These are phyloP conservation scores for Samsoniella hepiali DNA, from an alignment of 2,329 filamentous ascomycete genomes.

Conservation along the genomic window DNA sequence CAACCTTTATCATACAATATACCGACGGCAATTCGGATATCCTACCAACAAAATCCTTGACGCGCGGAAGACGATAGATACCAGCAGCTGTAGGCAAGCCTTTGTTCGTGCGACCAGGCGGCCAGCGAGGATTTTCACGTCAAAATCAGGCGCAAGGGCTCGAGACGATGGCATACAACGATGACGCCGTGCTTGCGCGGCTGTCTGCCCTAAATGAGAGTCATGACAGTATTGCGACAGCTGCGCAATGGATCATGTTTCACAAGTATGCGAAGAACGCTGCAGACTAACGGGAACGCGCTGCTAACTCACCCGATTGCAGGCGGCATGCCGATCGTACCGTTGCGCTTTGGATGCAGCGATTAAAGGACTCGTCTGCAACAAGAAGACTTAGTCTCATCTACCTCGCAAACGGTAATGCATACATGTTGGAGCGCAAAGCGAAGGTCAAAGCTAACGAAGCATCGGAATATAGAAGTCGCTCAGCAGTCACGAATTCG, in stretches of 20 bases:
- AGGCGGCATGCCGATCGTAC: constrained; percentile 92
- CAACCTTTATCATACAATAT: background rate
- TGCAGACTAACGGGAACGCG: constrained; percentile 6
- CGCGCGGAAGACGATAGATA: background rate
- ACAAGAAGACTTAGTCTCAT: constrained; percentile 85
- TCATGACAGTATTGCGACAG: constrained; percentile 93
- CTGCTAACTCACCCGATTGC: constrained; percentile 15
- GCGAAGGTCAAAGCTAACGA: constrained; percentile 7
- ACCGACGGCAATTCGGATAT: too few relatives aligned
- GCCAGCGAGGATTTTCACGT: background rate
- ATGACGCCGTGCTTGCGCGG: constrained; percentile 92
- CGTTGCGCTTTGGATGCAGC: constrained; percentile 85
- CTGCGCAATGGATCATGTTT: constrained; percentile 99
- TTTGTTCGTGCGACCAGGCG: constrained; percentile 6
- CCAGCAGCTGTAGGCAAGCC: background rate
- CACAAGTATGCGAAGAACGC: constrained; percentile 64
- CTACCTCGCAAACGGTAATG: constrained; percentile 89
- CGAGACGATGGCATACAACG: constrained; percentile 78
- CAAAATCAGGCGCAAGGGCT: constrained; percentile 22
- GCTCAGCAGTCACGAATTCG: constrained; percentile 93
- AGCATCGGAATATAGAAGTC: constrained; percentile 62
- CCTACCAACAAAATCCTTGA: background rate
- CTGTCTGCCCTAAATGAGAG: constrained; percentile 94
- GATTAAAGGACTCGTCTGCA: constrained; percentile 80
- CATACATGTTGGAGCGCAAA: background rate